Conservation (phyloP, 2,329 filamentous ascomycete genomes). For the Calonectria multiphialidica region DNA sequence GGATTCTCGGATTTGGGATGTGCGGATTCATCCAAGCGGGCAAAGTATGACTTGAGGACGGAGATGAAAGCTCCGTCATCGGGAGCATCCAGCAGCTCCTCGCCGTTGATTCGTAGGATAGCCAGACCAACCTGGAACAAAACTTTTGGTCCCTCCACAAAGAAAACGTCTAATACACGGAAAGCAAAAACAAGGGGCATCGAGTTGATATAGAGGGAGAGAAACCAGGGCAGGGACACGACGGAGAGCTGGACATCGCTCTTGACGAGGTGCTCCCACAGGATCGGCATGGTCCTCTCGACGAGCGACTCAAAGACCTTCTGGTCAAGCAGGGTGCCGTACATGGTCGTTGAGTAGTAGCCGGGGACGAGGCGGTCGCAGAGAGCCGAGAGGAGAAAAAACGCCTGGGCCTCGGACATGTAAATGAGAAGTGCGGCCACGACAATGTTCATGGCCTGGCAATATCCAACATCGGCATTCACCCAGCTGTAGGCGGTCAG, state of each 20-base stretch:
- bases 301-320: constrained; percentile 97
- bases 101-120: constrained; percentile 97
- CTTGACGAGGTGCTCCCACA: constrained; percentile 98
- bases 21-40: constrained; percentile 92
- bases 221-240: constrained; percentile 96
- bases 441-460: constrained; percentile 99
- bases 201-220: constrained; percentile 98
- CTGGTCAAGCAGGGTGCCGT: constrained; percentile 95
- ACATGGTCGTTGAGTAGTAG: constrained; percentile 99
- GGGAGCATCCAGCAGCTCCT: constrained; percentile 91
- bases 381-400: constrained; percentile 90
- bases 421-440: constrained; percentile 98
- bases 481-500: constrained; percentile 98
- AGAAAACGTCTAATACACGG: constrained; percentile 96
- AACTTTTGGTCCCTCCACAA: constrained; percentile 96
- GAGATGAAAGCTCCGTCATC: constrained; percentile 98
- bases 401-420: constrained; percentile 96
- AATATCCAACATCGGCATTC: constrained; percentile 95
- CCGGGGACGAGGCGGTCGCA: constrained; percentile 95
- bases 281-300: constrained; percentile 98
- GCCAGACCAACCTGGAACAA: constrained; percentile 96
- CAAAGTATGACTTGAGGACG: constrained; percentile 94
- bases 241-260: constrained; percentile 97
- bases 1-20: constrained; percentile 96
- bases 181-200: constrained; percentile 99